phyloP scores from a whole-genome alignment of 139 green algal genomes.

The Edaphochlamys debaryana region DNA sequence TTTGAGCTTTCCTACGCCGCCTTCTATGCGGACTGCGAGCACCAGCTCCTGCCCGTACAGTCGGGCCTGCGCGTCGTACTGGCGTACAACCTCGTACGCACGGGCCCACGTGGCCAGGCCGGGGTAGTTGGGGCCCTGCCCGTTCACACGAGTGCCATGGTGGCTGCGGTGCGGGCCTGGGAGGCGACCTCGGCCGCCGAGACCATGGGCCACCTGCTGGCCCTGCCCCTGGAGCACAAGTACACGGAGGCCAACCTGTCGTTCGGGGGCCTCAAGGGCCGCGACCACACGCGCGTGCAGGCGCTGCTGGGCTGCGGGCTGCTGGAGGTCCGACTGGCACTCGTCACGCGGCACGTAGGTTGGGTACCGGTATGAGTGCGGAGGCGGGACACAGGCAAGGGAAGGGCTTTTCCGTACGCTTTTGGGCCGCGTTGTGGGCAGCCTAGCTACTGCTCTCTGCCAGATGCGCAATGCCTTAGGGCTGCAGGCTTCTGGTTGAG shows the following conservation, averaged over 20 bases:
- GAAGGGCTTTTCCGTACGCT: no score
- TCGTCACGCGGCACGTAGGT: slow-evolving; percentile 19
- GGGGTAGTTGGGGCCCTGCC: no score
- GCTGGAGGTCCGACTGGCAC: slow-evolving; percentile 39
- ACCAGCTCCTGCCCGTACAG: not conserved
- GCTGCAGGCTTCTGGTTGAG: no score
- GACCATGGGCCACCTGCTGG: not conserved
- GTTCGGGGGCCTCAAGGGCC: slow-evolving; percentile 38
- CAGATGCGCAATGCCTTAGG: no score
- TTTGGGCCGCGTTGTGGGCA: no score
- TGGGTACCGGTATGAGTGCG: no score
- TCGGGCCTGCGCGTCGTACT: not conserved
- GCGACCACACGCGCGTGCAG: not conserved
- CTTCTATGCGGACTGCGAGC: not conserved
- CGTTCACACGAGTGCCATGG: no score
- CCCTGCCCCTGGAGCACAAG: not conserved
- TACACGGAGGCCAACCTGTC: slow-evolving; percentile 33
- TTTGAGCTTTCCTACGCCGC: not conserved
- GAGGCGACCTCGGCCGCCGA: no score
- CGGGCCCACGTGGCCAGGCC: no score
- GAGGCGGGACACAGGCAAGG: no score
- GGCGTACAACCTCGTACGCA: not conserved
- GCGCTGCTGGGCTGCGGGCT: not conserved
- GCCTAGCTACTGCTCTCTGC: no score
- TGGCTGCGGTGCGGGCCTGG: not conserved